Evolutionary conservation across 805 yeast genomes (phyloP).

Genomic region (Yarrowia deformans): DNA sequence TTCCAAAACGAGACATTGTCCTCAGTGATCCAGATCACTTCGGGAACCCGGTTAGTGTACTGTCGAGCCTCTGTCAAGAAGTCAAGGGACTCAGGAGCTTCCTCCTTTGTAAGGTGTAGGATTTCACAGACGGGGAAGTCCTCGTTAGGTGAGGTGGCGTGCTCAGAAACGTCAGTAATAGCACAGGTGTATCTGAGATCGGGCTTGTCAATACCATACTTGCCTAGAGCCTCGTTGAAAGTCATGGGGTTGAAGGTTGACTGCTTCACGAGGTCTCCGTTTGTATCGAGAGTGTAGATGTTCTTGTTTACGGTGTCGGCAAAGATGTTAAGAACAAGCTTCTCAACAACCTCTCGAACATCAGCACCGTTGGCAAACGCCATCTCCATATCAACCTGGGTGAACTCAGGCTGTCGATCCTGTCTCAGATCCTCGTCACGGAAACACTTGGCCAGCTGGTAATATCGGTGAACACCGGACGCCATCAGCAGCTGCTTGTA

Average conservation of each 20-base stretch:
- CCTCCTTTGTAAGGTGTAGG: constrained; percentile 33
- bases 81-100: constrained; percentile 23
- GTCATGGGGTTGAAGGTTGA: constrained; percentile 51
- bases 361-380: constrained; percentile 74
- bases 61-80: constrained; percentile 28
- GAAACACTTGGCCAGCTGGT: constrained; percentile 91
- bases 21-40: constrained; percentile 21
- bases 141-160: constrained; percentile 49
- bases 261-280: constrained; percentile 1
- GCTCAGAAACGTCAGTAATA: constrained; percentile 54
- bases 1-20: constrained; percentile 23
- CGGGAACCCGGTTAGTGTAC: constrained; percentile 42
- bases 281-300: constrained; percentile 48
- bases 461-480: constrained; percentile 84
- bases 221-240: constrained; percentile 72
- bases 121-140: constrained; percentile 74
- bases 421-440: constrained; percentile 94
- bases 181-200: constrained; percentile 69
- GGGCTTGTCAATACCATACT: constrained; percentile 93
- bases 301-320: constrained; percentile 52
- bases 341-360: constrained; percentile 70
- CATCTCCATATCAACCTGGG: constrained; percentile 97
- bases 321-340: constrained; percentile 66
- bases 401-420: constrained; percentile 97
- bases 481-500: constrained; percentile 95